These are phyloP conservation scores for Hypoxylon fragiforme DNA, from an alignment of 495 filamentous ascomycete species.

Conservation along the genomic window DNA sequence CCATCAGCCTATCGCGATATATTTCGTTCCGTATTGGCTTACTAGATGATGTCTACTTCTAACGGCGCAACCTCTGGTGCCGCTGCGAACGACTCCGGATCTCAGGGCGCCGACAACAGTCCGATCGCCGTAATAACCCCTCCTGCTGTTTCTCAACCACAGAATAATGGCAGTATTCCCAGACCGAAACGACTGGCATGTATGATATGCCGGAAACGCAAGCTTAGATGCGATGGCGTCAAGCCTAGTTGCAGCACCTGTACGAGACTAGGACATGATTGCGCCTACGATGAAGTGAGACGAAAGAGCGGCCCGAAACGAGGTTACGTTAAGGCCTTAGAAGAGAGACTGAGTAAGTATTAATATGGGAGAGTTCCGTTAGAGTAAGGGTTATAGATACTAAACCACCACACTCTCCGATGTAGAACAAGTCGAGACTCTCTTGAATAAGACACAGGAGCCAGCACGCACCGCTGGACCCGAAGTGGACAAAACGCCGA, in stretches of 20 bases:
- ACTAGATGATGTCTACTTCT: slow-evolving; percentile 20
- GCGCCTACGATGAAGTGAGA: slow-evolving; percentile 92
- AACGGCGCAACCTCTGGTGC: slow-evolving; percentile 13
- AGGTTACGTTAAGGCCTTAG: slow-evolving; percentile 96
- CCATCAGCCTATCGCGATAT: neutral
- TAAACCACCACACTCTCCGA: slow-evolving; percentile 15
- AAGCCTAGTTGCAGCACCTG: slow-evolving; percentile 93
- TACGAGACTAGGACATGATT: slow-evolving; percentile 82
- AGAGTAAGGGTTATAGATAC: neutral
- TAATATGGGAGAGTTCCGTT: slow-evolving; percentile 1
- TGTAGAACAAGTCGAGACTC: slow-evolving; percentile 89
- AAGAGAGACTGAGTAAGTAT: slow-evolving; percentile 83
- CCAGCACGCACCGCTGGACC: slow-evolving; percentile 39
- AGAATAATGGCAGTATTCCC: slow-evolving; percentile 65
- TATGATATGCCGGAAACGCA: slow-evolving; percentile 90
- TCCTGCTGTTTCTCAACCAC: slow-evolving; percentile 16
- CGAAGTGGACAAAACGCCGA: slow-evolving; percentile 38
- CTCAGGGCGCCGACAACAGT: slow-evolving; percentile 35
- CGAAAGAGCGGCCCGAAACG: slow-evolving; percentile 98
- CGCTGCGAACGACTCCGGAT: slow-evolving; percentile 31
- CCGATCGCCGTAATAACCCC: slow-evolving; percentile 26
- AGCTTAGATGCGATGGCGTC: slow-evolving; percentile 77
- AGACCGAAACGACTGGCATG: slow-evolving; percentile 96
- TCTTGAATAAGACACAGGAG: slow-evolving; percentile 74
- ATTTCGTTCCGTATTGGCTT: too few relatives aligned